phyloP scores from a whole-genome alignment of 208 protist species.

The Blastocrithidia nonstop region DNA sequence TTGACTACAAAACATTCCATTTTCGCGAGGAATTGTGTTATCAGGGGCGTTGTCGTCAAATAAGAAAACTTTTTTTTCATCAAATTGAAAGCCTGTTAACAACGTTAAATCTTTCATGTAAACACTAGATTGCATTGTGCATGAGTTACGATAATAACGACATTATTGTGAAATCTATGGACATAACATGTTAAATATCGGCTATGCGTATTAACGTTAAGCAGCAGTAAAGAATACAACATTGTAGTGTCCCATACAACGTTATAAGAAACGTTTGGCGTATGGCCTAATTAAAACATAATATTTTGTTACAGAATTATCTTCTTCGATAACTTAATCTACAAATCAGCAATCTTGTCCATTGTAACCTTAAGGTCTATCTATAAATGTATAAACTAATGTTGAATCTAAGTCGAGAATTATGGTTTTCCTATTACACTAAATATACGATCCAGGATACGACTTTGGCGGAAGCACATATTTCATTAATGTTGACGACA shows the following conservation, averaged over 20 bases:
- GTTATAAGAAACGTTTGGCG: constrained; percentile 21
- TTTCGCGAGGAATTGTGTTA: constrained; percentile 25
- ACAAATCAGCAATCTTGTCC: constrained; percentile 1
- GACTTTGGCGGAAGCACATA: constrained; percentile 2
- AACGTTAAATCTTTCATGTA: constrained; percentile 36
- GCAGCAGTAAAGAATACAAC: constrained; percentile 59
- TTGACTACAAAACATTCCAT: constrained; percentile 39
- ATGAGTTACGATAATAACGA: constrained; percentile 43
- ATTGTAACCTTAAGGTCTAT: not conserved
- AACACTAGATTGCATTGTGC: constrained; percentile 9
- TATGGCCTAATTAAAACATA: constrained; percentile 40
- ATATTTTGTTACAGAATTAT: constrained; percentile 11
- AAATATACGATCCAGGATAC: constrained; percentile 4
- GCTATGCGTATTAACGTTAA: constrained; percentile 36
- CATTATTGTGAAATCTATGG: constrained; percentile 11
- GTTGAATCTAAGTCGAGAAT: constrained; percentile 63
- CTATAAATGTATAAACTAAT: constrained; percentile 20
- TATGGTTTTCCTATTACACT: constrained; percentile 10
- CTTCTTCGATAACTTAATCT: constrained; percentile 1
- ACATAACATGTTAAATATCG: constrained; percentile 31
- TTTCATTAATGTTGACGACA: constrained; percentile 3
- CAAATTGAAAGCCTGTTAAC: constrained; percentile 14
- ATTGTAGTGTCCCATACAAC: constrained; percentile 27
- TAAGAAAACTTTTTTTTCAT: constrained; percentile 20
- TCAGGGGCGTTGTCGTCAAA: constrained; percentile 53